Evolutionary conservation across 257 asterid species (phyloP), one percentile per base, ranked within the genome.

Genomic region (Rehmannia glutinosa): DNA sequence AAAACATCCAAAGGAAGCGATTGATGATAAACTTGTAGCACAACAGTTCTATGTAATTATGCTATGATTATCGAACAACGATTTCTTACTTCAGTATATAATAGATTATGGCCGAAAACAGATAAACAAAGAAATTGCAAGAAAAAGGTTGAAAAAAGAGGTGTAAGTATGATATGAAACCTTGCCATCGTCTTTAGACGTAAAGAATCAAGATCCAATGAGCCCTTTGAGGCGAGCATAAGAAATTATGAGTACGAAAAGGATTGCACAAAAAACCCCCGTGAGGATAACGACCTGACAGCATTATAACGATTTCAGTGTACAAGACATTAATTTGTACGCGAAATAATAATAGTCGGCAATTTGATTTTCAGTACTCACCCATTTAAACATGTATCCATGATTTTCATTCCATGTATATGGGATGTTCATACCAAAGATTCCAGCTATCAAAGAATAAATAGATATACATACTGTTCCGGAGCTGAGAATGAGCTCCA

Each of bases 361-460:
- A 46, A 2, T 17, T 53, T 1, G 3, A 38, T 15, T 4, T 35
- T 46, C 58, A 33, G 33, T 45, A 41, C 82, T 64, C 43, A 92
- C 98, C 98, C 98, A 92, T 87, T 92, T 92, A 65, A 92, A 92
- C 91, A 85, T 73, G 82, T 77, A 87, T 1, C 84, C 87, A 28
- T 90, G 83, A 32, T 32, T 5, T 0, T 58, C 38, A 41, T 80
- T 92, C 98, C 98, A 92, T 43, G 91, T 81, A 54, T 85, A 92
- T 8, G 96, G 96, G 58, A 92, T 86, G 88, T 90, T 92, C 98
- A 90, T 80, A 20, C 98, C 98, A 59, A 92, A 90, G 12, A 90
- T 90, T 47, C 78, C 96, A 41, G 93, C 80, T 21, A 92, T 69
- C 81, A 92, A 73, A 9, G 96, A 76, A 72, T 81, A 90, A 8